Evolutionary conservation across 768 basidiomycete genomes (phyloP).

Genomic region (Lentinula boryana): DNA sequence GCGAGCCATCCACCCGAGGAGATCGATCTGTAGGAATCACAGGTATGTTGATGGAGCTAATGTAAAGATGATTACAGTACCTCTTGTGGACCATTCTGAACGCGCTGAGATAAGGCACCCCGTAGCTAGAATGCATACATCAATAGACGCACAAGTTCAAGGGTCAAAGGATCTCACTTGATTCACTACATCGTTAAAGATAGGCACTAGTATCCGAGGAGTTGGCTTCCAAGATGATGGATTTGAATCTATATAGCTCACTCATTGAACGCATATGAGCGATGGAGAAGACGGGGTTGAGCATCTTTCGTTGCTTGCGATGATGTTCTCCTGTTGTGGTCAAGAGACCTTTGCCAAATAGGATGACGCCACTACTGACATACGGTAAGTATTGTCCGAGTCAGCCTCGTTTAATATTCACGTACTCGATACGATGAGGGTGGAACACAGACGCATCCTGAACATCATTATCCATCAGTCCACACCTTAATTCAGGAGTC

Average conservation of each 20-base stretch:
- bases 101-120: neutral
- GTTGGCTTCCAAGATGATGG: neutral
- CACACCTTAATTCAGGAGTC: neutral
- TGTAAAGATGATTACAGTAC: conserved; percentile 9
- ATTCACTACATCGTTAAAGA: neutral
- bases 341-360: neutral
- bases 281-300: conserved; percentile 28
- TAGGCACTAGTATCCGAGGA: neutral
- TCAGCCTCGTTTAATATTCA: too few relatives aligned
- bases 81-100: conserved; percentile 3
- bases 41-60: neutral
- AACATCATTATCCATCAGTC: neutral
- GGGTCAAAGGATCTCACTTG: neutral
- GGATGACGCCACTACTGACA: neutral
- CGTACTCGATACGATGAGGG: neutral
- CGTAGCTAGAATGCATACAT: neutral
- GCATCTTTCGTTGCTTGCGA: conserved; percentile 26
- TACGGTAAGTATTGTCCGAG: neutral
- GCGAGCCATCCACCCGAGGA: conserved; percentile 28
- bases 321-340: conserved; percentile 16
- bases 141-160: neutral
- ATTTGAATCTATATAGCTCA: conserved; percentile 10
- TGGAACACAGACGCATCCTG: neutral
- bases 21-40: conserved; percentile 15
- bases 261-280: conserved; percentile 25